phyloP scores from a whole-genome alignment of 139 green algal genomes.

The Gonium pectorale region DNA sequence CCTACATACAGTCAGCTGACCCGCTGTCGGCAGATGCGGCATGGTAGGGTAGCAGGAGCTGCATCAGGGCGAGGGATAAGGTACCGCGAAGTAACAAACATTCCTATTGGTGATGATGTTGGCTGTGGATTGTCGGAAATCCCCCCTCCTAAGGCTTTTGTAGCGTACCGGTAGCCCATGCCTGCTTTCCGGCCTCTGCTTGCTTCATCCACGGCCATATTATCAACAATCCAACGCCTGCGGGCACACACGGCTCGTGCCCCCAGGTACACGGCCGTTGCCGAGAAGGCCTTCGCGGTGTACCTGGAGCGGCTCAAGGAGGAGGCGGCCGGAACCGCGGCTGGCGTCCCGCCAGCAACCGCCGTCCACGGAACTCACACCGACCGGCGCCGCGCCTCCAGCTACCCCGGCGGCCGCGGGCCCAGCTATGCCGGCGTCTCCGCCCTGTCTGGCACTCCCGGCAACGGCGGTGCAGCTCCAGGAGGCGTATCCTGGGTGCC shows the following conservation, averaged over 20 bases:
- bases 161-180: too few relatives aligned
- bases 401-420: slow-evolving; percentile 1
- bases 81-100: not conserved
- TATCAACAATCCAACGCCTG: too few relatives aligned
- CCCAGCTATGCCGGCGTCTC: slow-evolving; percentile 13
- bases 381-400: not conserved
- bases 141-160: too few relatives aligned
- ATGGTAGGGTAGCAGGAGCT: not conserved
- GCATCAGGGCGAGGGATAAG: not conserved
- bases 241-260: too few relatives aligned
- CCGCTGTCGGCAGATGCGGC: slow-evolving; percentile 19
- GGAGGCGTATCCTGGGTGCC: too few relatives aligned
- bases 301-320: slow-evolving; percentile 34
- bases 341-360: not conserved
- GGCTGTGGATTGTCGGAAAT: too few relatives aligned
- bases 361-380: not conserved
- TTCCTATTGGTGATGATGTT: too few relatives aligned
- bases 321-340: not conserved
- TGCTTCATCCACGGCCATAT: too few relatives aligned
- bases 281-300: slow-evolving; percentile 26
- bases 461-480: not conserved
- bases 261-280: slow-evolving; percentile 24
- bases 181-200: too few relatives aligned
- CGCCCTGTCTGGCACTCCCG: not conserved
- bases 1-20: slow-evolving; percentile 44